phyloP scores from a whole-genome alignment of 495 filamentous ascomycete genomes.

The Geopyxis carbonaria region DNA sequence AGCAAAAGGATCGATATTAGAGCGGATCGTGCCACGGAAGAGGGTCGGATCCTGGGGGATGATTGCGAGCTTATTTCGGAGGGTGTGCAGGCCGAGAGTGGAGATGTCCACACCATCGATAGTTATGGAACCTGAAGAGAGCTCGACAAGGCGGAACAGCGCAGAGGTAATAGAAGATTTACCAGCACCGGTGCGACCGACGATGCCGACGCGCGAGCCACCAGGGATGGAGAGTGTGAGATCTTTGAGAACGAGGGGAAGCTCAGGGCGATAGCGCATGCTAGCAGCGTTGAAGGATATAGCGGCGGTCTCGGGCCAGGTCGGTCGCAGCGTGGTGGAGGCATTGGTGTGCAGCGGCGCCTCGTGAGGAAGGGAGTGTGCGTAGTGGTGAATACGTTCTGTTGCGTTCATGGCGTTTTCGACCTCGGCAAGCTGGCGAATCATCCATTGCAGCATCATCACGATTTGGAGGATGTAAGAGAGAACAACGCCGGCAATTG shows the following conservation, averaged over 20 bases:
- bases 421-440: slow-evolving; percentile 85
- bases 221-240: slow-evolving; percentile 60
- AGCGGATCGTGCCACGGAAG: slow-evolving; percentile 78
- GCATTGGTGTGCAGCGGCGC: slow-evolving; percentile 50
- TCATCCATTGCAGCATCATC: slow-evolving; percentile 91
- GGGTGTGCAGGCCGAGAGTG: slow-evolving; percentile 65
- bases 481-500: slow-evolving; percentile 70
- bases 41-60: slow-evolving; percentile 94
- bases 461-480: slow-evolving; percentile 87
- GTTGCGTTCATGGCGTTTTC: slow-evolving; percentile 97
- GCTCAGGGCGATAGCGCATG: slow-evolving; percentile 73
- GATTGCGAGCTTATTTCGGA: slow-evolving; percentile 77
- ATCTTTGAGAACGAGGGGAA: slow-evolving; percentile 71
- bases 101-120: slow-evolving; percentile 86
- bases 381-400: slow-evolving; percentile 87
- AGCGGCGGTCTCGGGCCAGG: slow-evolving; percentile 72
- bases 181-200: slow-evolving; percentile 84
- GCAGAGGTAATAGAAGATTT: slow-evolving; percentile 91
- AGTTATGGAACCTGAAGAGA: slow-evolving; percentile 64
- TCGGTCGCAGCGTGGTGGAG: slow-evolving; percentile 37
- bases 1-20: slow-evolving; percentile 82
- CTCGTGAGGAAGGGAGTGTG: slow-evolving; percentile 71
- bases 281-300: slow-evolving; percentile 71
- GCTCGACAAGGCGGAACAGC: slow-evolving; percentile 76
- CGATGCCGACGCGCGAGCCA: slow-evolving; percentile 83